Base-by-base conservation (phyloP, 2,329 filamentous ascomycete genomes). In the Pseudodiploospora longispora region DNA sequence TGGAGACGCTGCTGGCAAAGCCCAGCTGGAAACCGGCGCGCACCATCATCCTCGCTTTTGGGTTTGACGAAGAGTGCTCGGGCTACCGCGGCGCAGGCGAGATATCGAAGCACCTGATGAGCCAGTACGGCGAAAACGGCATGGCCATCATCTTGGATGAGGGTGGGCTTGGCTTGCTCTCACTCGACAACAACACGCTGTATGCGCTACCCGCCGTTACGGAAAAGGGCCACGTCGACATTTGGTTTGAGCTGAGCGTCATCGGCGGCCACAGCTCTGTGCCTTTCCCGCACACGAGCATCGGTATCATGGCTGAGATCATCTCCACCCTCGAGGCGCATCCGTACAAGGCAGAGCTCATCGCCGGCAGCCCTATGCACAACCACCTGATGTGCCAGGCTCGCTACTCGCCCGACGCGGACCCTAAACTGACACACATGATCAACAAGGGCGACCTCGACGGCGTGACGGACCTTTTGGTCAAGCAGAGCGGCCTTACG, bases 241-340 rank as follows among this genome's bases (percentile, higher is more conserved):
- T 83, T 28, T 73, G 72, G 53, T 62, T 82, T 34, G 68, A 75
- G 6, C 69, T 83, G 27, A 65, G 74, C 46, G 71, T 78, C 4
- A 68, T 69, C 2, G 80, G 80, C 10, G 80, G 80, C 0, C 80
- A 83, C 57, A 78, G 74, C 42, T 82, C 75, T 4, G 61, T 69
- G 1, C 76, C 80, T 35, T 75, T 75, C 10, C 70, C 76, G 1
- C 82, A 87, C 59, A 86, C 82, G 0, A 80, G 79, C 8, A 85
- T 87, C 42, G 83, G 83, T 6, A 81, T 87, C 49, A 69, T 82
- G 44, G 70, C 78, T 7, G 79, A 87, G 55, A 72, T 86, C 33
- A 72, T 86, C 47, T 71, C 73, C n/a, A 62, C 71, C n/a, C 75
- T 87, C 2, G 83, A 87, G 55, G 61, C 68, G 2, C 65, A 75